Evolutionary conservation across 768 basidiomycete genomes (phyloP).

Genomic region (Pholiota conissans): DNA sequence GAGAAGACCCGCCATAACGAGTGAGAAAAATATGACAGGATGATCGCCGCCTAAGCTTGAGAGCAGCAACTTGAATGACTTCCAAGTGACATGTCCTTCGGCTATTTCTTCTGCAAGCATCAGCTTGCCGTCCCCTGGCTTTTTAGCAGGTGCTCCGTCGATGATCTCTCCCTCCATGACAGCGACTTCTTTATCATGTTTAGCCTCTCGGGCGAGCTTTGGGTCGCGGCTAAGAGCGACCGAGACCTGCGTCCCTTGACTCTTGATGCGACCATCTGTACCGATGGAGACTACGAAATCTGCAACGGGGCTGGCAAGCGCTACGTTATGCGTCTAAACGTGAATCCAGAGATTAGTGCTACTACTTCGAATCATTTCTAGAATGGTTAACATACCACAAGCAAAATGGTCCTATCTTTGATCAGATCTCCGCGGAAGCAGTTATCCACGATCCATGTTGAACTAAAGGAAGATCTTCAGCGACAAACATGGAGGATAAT

Average conservation of each 20-base stretch:
- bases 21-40: slow-evolving; percentile 30
- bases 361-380: background rate
- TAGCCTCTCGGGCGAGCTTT: slow-evolving; percentile 28
- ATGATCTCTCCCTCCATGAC: slow-evolving; percentile 17
- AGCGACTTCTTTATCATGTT: slow-evolving; percentile 22
- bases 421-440: slow-evolving; percentile 78
- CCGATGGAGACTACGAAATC: slow-evolving; percentile 54
- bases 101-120: slow-evolving; percentile 62
- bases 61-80: slow-evolving; percentile 35
- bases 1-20: slow-evolving; percentile 25
- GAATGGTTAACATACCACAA: slow-evolving; percentile 53
- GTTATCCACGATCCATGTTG: slow-evolving; percentile 74
- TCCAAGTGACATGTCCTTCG: slow-evolving; percentile 26
- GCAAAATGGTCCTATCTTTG: slow-evolving; percentile 70
- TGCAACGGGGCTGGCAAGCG: slow-evolving; percentile 49
- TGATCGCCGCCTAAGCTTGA: slow-evolving; percentile 33
- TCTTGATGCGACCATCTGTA: slow-evolving; percentile 46
- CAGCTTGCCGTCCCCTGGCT: slow-evolving; percentile 48
- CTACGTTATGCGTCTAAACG: slow-evolving; percentile 42
- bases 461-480: slow-evolving; percentile 38
- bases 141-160: slow-evolving; percentile 10
- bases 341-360: background rate
- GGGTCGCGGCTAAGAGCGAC: slow-evolving; percentile 43
- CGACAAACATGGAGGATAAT: background rate
- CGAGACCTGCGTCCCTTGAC: slow-evolving; percentile 43